Conservation (phyloP, 2,329 filamentous ascomycete genomes). For the Trichoderma koningiopsis region DNA sequence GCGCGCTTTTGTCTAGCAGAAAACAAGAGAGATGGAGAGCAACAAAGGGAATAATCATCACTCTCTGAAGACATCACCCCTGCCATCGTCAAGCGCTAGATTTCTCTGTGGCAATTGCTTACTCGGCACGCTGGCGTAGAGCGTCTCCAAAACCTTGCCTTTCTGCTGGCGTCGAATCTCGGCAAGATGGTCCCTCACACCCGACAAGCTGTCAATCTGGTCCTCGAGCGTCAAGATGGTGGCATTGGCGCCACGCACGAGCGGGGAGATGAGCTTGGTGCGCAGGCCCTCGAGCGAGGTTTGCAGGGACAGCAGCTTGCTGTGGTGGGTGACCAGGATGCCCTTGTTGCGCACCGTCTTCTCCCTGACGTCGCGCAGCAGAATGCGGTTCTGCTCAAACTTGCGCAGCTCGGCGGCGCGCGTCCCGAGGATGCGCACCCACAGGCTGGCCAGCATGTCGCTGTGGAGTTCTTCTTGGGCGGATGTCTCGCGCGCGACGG, state of each 20-base stretch:
- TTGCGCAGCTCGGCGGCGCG: conserved; percentile 77
- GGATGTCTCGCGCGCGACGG: conserved; percentile 80
- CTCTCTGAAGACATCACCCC: conserved; percentile 14
- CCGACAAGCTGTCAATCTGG: conserved; percentile 80
- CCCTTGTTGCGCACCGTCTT: conserved; percentile 87
- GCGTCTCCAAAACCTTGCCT: conserved; percentile 76
- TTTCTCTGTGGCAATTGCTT: conserved; percentile 23
- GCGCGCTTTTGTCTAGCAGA: neutral
- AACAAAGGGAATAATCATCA: neutral
- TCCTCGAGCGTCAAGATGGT: conserved; percentile 77
- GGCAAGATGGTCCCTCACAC: conserved; percentile 77
- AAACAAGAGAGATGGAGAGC: neutral
- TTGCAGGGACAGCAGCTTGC: conserved; percentile 79
- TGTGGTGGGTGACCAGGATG: conserved; percentile 83
- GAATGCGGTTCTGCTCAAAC: conserved; percentile 84
- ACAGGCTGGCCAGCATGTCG: conserved; percentile 80
- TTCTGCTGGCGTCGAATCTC: conserved; percentile 78
- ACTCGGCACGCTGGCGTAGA: conserved; percentile 60
- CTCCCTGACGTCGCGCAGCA: conserved; percentile 76
- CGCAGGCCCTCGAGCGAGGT: conserved; percentile 83
- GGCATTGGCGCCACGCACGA: conserved; percentile 70
- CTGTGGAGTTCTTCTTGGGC: conserved; percentile 78
- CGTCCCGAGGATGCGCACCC: conserved; percentile 80
- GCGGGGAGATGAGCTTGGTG: conserved; percentile 78
- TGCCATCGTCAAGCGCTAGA: conserved; percentile 18